phyloP scores from a whole-genome alignment of 345 rosid genomes.

The Barbarea vulgaris region DNA sequence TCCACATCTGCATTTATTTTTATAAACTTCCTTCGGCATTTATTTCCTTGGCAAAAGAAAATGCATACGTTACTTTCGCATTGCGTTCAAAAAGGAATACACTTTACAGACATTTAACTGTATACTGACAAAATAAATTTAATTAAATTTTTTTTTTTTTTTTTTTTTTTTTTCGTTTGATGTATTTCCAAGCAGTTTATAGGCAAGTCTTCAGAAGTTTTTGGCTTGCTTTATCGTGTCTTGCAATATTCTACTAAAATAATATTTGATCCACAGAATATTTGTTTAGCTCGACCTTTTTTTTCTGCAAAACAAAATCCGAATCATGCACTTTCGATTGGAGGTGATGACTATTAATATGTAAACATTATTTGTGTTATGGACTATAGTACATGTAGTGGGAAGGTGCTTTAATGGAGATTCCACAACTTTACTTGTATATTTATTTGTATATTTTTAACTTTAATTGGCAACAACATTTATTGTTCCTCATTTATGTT shows the following conservation, averaged over 20 bases:
- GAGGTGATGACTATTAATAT: conserved; percentile 6
- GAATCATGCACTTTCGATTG: conserved; percentile 19
- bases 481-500: conserved; percentile 35
- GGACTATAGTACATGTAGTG: conserved; percentile 38
- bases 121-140: not conserved
- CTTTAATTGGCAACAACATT: conserved; percentile 34
- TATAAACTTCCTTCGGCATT: not conserved
- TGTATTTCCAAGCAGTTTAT: not conserved
- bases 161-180: not conserved
- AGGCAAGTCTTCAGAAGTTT: conserved; percentile 5
- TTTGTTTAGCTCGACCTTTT: not conserved
- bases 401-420: conserved; percentile 45
- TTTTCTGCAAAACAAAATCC: not conserved
- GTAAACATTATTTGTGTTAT: conserved; percentile 25
- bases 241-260: not conserved
- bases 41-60: not conserved
- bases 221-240: not conserved
- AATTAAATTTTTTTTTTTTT: not conserved
- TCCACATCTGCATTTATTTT: not conserved
- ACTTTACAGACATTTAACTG: not conserved
- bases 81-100: not conserved
- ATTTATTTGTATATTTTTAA: not conserved
- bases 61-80: not conserved
- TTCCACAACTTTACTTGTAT: conserved; percentile 36
- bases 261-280: not conserved